phyloP scores from a whole-genome alignment of 1,139 yeast species.

The Zygoascus meyerae region DNA sequence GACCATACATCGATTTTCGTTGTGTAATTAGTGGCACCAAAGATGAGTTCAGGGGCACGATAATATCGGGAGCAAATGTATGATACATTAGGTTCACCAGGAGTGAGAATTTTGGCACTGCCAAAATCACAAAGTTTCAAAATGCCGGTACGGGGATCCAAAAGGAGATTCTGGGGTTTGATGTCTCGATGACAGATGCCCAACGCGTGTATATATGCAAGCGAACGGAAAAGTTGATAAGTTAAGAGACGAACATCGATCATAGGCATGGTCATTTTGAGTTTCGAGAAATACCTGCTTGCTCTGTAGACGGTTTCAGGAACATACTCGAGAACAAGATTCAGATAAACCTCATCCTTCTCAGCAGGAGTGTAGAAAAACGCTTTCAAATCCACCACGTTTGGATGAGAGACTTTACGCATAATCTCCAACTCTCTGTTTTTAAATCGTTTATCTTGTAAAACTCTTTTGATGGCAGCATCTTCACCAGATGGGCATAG shows the following conservation, averaged over 20 bases:
- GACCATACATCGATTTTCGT: slow-evolving; percentile 98
- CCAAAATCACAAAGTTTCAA: slow-evolving; percentile 95
- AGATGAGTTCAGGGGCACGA: slow-evolving; percentile 89
- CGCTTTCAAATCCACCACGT: slow-evolving; percentile 82
- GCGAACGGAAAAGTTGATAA: slow-evolving; percentile 84
- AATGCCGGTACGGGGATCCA: slow-evolving; percentile 78
- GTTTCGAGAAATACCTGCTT: slow-evolving; percentile 72
- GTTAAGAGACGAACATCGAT: slow-evolving; percentile 86
- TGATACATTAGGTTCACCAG: slow-evolving; percentile 89
- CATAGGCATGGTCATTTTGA: slow-evolving; percentile 74
- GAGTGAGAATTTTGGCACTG: slow-evolving; percentile 89
- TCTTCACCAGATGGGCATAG: slow-evolving; percentile 66
- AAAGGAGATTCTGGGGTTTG: slow-evolving; percentile 88
- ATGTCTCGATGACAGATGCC: slow-evolving; percentile 97
- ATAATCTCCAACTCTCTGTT: slow-evolving; percentile 94
- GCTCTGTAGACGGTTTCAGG: slow-evolving; percentile 95
- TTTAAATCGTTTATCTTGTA: slow-evolving; percentile 92
- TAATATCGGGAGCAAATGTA: slow-evolving; percentile 95
- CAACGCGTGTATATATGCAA: slow-evolving; percentile 83
- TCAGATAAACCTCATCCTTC: slow-evolving; percentile 70
- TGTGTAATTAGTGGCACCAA: slow-evolving; percentile 90
- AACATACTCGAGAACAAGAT: slow-evolving; percentile 81
- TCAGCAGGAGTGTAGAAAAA: slow-evolving; percentile 82
- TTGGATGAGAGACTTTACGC: slow-evolving; percentile 82
- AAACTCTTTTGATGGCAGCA: slow-evolving; percentile 90